phyloP scores from a whole-genome alignment of 179 eudicot genomes.

The Spinacia oleracea region DNA sequence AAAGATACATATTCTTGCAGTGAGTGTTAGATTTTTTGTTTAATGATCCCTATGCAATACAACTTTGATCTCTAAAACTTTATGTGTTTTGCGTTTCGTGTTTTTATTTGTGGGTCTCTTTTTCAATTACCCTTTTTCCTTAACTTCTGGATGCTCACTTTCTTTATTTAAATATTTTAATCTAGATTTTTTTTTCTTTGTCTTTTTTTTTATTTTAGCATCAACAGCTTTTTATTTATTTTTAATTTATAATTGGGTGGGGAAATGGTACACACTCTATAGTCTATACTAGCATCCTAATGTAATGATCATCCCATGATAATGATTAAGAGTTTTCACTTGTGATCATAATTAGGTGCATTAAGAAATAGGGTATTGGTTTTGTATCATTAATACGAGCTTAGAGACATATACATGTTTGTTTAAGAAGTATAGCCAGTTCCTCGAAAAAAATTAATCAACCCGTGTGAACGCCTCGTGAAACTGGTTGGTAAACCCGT shows the following conservation, averaged over 20 bases:
- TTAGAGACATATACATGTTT: no score
- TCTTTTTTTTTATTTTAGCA: background rate
- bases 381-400: no score
- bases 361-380: no score
- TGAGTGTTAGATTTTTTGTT: background rate
- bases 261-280: background rate
- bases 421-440: no score
- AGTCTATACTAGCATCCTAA: no score
- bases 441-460: no score
- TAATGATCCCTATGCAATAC: slow-evolving; percentile 22
- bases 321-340: background rate
- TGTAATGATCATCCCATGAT: background rate
- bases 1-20: no score
- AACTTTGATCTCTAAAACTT: slow-evolving; percentile 3
- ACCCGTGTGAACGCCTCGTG: no score
- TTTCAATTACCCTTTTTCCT: slow-evolving; percentile 16
- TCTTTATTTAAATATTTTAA: no score
- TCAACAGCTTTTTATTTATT: background rate
- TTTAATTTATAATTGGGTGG: background rate
- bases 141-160: slow-evolving; percentile 7
- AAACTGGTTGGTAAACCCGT: no score
- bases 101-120: slow-evolving; percentile 5
- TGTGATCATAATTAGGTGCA: background rate
- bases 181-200: background rate
- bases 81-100: slow-evolving; percentile 10